Base-by-base conservation (phyloP, 345 rosid species). In the Rhodamnia argentea region DNA sequence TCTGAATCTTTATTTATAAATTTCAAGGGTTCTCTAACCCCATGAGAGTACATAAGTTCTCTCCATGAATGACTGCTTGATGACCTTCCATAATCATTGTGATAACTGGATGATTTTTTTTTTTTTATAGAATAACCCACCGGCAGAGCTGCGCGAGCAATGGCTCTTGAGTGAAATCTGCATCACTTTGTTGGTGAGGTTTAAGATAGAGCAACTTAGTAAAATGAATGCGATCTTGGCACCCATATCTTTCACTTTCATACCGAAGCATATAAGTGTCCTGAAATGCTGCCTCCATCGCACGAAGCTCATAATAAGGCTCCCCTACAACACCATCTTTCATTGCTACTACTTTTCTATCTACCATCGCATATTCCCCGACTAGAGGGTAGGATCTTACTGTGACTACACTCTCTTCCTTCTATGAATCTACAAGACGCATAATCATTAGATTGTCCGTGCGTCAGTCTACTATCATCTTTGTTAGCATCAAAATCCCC, bases 11-110 rank as follows among this genome's bases (percentile, higher is more conserved):
- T 93, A 87, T 88, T 88, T 13, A 90, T 84, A 83, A 86, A 84
- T 85, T 86, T 87, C 27, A 88, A 86, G 55, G 92, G 87, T 84
- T 87, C 82, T 75, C 87, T 89, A 86, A 88, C 92, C 76, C 82
- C 84, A 82, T 88, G 89, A 13, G 91, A 86, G 86, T 84, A 50
- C 54, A 85, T 81, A 76, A 87, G 83, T 83, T 89, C 91, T 84
- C 85, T 86, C 87, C 91, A 85, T 42, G 88, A 84, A 86, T 64
- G 83, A 42, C 5, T 53, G 75, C 87, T 85, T 57, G 92, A 86
- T 57, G 94, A 90, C 88, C 92, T 59, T 60, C 92, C 85, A 87
- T 82, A 86, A 70, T 91, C 88, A 62, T 89, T 82, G 26, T 88
- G 91, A 70, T 81, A 53, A 54, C 86, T 85, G n/a, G n/a, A n/a